These are phyloP conservation scores for Hydrangea macrophylla DNA, from an alignment of 148 eudicot genomes.

Conservation along the genomic window DNA sequence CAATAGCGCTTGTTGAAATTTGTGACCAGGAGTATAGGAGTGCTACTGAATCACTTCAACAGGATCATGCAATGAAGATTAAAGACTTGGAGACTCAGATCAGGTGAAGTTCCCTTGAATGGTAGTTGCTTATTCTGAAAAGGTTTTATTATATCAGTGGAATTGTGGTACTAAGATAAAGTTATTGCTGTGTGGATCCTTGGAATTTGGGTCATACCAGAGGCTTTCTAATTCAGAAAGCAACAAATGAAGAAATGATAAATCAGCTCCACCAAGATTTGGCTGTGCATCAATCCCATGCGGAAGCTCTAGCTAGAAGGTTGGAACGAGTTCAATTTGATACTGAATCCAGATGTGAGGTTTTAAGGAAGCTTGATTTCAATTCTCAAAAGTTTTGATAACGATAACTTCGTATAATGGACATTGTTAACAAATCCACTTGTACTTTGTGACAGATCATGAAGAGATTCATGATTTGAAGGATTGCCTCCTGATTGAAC, in stretches of 20 bases:
- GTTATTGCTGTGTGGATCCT: not conserved
- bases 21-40: constrained; percentile 27
- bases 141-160: no score
- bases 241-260: constrained; percentile 26
- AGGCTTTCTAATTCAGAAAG: constrained; percentile 23
- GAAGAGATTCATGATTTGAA: constrained; percentile 39
- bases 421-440: constrained; percentile 1
- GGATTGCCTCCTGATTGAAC: constrained; percentile 38
- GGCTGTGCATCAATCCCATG: constrained; percentile 20
- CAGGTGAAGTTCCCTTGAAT: constrained; percentile 15
- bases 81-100: constrained; percentile 34
- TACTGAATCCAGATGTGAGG: constrained; percentile 34
- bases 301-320: constrained; percentile 24
- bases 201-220: constrained; percentile 11
- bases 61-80: constrained; percentile 20
- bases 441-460: constrained; percentile 26
- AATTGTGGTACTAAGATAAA: no score
- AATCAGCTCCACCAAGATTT: constrained; percentile 37
- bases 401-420: not conserved
- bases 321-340: constrained; percentile 30
- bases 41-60: constrained; percentile 22
- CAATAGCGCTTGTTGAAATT: constrained; percentile 4
- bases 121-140: not conserved
- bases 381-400: not conserved
- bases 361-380: not conserved